phyloP scores from a whole-genome alignment of 805 yeast genomes.

The Metschnikowia corniflorae region DNA sequence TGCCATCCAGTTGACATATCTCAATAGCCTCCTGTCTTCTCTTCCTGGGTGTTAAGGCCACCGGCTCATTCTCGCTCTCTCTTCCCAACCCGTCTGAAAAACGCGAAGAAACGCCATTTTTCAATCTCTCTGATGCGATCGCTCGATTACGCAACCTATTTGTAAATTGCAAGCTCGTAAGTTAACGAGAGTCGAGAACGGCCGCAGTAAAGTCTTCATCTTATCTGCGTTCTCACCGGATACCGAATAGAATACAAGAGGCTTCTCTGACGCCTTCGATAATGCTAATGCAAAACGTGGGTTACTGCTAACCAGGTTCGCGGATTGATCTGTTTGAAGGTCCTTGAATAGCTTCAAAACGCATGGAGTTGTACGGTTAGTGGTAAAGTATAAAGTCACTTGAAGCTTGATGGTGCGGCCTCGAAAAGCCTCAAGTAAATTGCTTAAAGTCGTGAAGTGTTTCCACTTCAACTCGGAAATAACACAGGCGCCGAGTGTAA shows the following conservation, averaged over 20 bases:
- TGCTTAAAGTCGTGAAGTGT: constrained; percentile 1
- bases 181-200: too few relatives aligned
- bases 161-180: too few relatives aligned
- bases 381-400: constrained; percentile 1
- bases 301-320: not conserved
- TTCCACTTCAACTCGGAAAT: constrained; percentile 4
- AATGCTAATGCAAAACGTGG: constrained; percentile 4
- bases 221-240: too few relatives aligned
- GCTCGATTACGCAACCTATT: too few relatives aligned
- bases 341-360: not conserved
- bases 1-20: too few relatives aligned
- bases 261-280: constrained; percentile 1
- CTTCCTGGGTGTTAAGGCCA: too few relatives aligned
- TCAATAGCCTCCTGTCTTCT: too few relatives aligned
- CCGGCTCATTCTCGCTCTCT: too few relatives aligned
- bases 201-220: too few relatives aligned
- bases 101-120: too few relatives aligned
- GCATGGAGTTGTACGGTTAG: constrained; percentile 1
- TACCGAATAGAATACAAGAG: constrained; percentile 2
- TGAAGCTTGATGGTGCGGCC: constrained; percentile 4
- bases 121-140: too few relatives aligned
- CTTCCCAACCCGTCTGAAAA: too few relatives aligned
- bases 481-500: not conserved
- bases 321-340: not conserved
- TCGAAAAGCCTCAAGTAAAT: constrained; percentile 1